Percentiles rank a stretch among this genome's conserved stretches.
These are phyloP conservation scores for Monosporascus sp. DNA, from an alignment of 2,329 filamentous ascomycete genomes.

Conservation along the genomic window DNA sequence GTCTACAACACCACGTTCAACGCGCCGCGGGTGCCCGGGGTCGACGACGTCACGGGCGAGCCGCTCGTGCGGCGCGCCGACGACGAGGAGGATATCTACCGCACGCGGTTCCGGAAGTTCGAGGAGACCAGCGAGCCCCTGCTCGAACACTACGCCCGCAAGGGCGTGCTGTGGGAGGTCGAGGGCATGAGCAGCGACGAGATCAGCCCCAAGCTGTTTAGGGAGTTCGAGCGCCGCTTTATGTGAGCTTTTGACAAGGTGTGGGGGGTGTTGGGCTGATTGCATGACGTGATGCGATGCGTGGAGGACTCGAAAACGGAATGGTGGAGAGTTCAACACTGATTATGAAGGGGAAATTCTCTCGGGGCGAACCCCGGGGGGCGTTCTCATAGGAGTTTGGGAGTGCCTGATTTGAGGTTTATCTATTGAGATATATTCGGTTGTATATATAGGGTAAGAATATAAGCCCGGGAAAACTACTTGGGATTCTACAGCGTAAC, in stretches of 20 bases:
- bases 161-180: constrained; percentile 81
- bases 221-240: constrained; percentile 77
- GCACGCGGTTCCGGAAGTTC: constrained; percentile 73
- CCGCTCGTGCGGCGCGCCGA: constrained; percentile 74
- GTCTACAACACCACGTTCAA: constrained; percentile 97
- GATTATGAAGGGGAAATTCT: too few relatives aligned
- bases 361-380: too few relatives aligned
- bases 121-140: constrained; percentile 80
- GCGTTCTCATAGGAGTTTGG: too few relatives aligned
- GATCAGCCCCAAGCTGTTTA: constrained; percentile 83
- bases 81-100: constrained; percentile 83
- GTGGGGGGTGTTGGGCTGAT: too few relatives aligned
- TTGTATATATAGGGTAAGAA: too few relatives aligned
- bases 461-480: too few relatives aligned
- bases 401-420: too few relatives aligned
- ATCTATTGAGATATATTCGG: too few relatives aligned
- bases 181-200: constrained; percentile 88
- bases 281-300: too few relatives aligned
- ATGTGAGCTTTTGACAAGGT: constrained; percentile 6
- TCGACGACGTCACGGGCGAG: constrained; percentile 89
- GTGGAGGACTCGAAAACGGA: too few relatives aligned
- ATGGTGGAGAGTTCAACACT: too few relatives aligned
- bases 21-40: constrained; percentile 70
- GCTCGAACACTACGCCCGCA: constrained; percentile 80
- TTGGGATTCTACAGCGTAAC: too few relatives aligned